Base-by-base conservation (phyloP, 345 rosid genomes). In the Sonneratia alba region DNA sequence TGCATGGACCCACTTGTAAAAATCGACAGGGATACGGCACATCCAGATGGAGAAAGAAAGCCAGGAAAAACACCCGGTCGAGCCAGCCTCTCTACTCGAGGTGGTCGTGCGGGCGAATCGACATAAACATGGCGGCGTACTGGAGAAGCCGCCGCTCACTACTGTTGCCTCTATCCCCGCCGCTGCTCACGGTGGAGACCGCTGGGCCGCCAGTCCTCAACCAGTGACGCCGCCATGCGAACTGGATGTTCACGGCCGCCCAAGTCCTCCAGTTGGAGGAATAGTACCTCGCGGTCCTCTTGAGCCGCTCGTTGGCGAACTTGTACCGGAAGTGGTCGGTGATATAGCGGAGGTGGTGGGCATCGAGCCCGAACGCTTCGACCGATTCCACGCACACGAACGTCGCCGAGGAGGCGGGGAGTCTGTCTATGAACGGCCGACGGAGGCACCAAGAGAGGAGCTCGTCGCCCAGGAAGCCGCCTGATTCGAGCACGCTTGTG, bases 211-310 rank as follows among this genome's bases (percentile, higher is more conserved):
- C 66, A 3, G 83, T 80, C 85, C 92, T 89, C 77, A 66, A 81
- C 86, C 83, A 82, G 80, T 86, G 78, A 15, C 87, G 81, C 0
- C 85, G 80, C 98, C 98, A 94, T 16, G 91, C 87, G 71, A 90
- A 76, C 53, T 94, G 98, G 24, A 91, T 79, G 43, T 83, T 91
- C 69, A 94, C 97, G 0, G 97, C 97, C 0, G 97, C 98, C 97
- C 98, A 94, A 9, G 91, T 87, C 67, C 96, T 74, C 96, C 98
- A 94, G 72, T 88, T 91, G 18, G 97, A 94, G 7, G 98, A 94
- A 71, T 89, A 91, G 76, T 86, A 89, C 82, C 98, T 88, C 4
- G 96, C 90, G 0, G 87, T 93, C 70, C 96, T 72, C 81, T 87
- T 93, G 4, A 91, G 88, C 76, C 86, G 83, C 76, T 88, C 88